phyloP scores from a whole-genome alignment of 352 stramenopile genomes.

The Elongisporangium prolatum region DNA sequence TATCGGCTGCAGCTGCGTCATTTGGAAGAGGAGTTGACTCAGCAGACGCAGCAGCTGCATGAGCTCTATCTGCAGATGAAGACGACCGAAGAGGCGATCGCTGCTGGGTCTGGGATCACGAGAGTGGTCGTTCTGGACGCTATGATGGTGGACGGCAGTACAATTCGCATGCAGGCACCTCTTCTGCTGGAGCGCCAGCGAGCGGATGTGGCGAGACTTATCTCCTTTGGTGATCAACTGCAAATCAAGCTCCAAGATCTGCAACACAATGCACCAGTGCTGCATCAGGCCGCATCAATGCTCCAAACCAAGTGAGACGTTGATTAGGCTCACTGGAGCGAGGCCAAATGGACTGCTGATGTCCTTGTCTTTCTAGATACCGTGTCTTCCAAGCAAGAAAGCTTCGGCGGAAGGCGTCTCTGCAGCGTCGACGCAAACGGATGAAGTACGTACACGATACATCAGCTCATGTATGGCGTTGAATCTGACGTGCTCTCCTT shows the following conservation, averaged over 20 bases:
- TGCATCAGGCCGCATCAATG: constrained; percentile 18
- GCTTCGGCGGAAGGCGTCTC: constrained; percentile 5
- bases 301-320: constrained; percentile 27
- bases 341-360: not conserved
- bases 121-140: constrained; percentile 13
- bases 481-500: not conserved
- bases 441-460: constrained; percentile 4
- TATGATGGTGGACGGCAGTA: constrained; percentile 19
- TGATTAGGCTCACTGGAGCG: not conserved
- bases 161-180: constrained; percentile 24
- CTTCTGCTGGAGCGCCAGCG: constrained; percentile 28
- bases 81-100: not conserved
- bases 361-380: constrained; percentile 9
- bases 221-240: constrained; percentile 4
- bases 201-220: constrained; percentile 22
- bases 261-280: constrained; percentile 11
- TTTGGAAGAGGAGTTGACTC: not conserved
- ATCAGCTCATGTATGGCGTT: not conserved
- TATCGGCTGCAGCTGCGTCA: not conserved
- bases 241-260: constrained; percentile 11
- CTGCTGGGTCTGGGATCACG: not conserved
- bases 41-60: not conserved
- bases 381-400: constrained; percentile 12
- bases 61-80: not conserved
- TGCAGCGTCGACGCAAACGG: constrained; percentile 7